Base-by-base conservation (phyloP, 805 yeast genomes). In the Candida qinlingensis region DNA sequence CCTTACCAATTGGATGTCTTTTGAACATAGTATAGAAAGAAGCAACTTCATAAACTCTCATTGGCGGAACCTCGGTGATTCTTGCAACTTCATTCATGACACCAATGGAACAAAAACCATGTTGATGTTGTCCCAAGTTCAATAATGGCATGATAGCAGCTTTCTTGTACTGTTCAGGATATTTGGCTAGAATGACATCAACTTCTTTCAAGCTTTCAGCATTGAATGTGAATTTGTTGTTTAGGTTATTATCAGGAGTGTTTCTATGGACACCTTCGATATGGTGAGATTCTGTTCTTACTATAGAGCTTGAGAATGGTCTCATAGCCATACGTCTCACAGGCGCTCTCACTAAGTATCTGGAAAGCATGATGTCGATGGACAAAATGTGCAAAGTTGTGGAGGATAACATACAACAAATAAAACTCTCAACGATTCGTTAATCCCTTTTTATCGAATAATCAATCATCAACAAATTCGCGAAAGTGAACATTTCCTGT, bases 11-110 rank as follows among this genome's bases (percentile, higher is more conserved):
- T 44, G 96, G 96, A 55, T 77, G 74, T 66, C 94, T 80, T 71
- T 85, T 85, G 73, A 83, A 87, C 96, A 87, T 88, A 58, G 96
- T 87, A 71, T 87, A 87, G 72, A 87, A 87, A 39, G 96, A 85
- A 33, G 96, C 96, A 54, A 87, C 96, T 67, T 87, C 95, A 67
- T 87, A 87, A 31, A 87, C 96, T 70, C 96, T 80, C 96, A 87
- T 87, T 51, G 96, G 95, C 31, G 96, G 96, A 83, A 88, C 85
- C 60, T 86, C 92, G 60, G 87, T 75, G 62, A 84, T 60, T 67
- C 83, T 80, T 46, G 96, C 96, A 44, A 87, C 96, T 64, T 88
- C 85, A 72, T 87, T 87, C 96, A 87, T 87, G 54, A 87, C 94
- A 34, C 88, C 75, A 58, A 87, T 85, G 38, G 95, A 86, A 39